phyloP scores from a whole-genome alignment of 1,284 basidiomycete genomes.

The Cryptococcus maquisensis region DNA sequence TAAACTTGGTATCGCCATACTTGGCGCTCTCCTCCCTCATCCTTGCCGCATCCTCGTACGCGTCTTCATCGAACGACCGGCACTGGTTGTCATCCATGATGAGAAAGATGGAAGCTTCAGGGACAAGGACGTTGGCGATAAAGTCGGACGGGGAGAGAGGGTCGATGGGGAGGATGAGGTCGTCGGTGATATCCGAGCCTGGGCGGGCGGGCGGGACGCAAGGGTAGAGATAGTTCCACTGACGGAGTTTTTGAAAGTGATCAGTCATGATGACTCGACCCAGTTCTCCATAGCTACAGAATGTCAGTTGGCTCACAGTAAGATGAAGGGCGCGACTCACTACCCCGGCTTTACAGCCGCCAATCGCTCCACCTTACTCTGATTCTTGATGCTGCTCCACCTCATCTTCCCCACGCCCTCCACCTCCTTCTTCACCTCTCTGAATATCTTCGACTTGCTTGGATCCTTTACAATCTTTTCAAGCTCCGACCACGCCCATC shows the following conservation, averaged over 20 bases:
- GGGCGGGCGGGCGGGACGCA: neutral
- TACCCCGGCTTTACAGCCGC: slow-evolving; percentile 32
- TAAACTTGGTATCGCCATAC: slow-evolving; percentile 28
- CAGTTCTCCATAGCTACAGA: slow-evolving; percentile 38
- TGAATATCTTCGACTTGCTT: slow-evolving; percentile 7
- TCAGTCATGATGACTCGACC: slow-evolving; percentile 29
- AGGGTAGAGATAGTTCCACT: slow-evolving; percentile 21
- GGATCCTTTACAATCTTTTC: slow-evolving; percentile 23
- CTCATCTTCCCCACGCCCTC: slow-evolving; percentile 17
- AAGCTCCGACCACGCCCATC: slow-evolving; percentile 24
- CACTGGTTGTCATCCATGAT: slow-evolving; percentile 36
- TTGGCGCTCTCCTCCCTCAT: slow-evolving; percentile 25
- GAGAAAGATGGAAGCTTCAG: slow-evolving; percentile 38
- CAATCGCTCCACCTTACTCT: slow-evolving; percentile 17
- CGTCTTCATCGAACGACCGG: neutral
- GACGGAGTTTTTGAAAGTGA: slow-evolving; percentile 30
- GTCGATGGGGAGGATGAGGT: neutral
- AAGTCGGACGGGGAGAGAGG: slow-evolving; percentile 34
- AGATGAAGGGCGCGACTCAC: slow-evolving; percentile 24
- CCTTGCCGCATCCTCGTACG: slow-evolving; percentile 5
- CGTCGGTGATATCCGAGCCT: neutral
- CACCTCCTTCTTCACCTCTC: slow-evolving; percentile 13
- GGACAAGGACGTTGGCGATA: slow-evolving; percentile 37
- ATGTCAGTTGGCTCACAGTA: neutral
- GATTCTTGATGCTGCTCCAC: slow-evolving; percentile 19